Percentiles rank a stretch among this genome's conserved stretches.
Evolutionary conservation across 345 rosid species (phyloP).

Genomic region (Corchorus capsularis): DNA sequence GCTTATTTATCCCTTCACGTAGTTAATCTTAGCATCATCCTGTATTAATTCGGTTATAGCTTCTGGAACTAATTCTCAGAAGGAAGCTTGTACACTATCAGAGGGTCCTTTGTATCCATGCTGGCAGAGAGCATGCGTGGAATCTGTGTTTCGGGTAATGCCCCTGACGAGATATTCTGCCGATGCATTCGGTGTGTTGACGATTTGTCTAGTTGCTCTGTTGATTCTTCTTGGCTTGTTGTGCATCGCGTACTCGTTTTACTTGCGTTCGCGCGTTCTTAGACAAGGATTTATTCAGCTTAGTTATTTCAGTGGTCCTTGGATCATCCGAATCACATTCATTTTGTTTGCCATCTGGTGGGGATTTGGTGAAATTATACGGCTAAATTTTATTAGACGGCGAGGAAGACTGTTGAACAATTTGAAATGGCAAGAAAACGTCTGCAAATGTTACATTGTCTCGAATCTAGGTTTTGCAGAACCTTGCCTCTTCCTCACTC

Average conservation of each 20-base stretch:
- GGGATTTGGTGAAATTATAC: constrained; percentile 82
- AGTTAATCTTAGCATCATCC: constrained; percentile 11
- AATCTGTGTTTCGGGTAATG: constrained; percentile 97
- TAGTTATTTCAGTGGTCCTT: constrained; percentile 82
- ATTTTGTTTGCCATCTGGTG: constrained; percentile 77
- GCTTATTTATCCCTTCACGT: not conserved
- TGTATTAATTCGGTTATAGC: constrained; percentile 23
- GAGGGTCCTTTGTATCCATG: constrained; percentile 83
- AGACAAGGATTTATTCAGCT: constrained; percentile 60
- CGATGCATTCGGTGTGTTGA: constrained; percentile 98
- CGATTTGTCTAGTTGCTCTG: constrained; percentile 81
- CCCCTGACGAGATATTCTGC: constrained; percentile 93
- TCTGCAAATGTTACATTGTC: constrained; percentile 88
- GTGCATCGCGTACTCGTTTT: constrained; percentile 77
- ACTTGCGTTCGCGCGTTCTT: constrained; percentile 77
- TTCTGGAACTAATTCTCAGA: constrained; percentile 24
- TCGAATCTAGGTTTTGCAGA: constrained; percentile 96
- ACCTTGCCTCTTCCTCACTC: constrained; percentile 89
- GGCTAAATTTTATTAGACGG: constrained; percentile 71
- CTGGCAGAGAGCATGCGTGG: constrained; percentile 99
- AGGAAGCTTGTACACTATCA: constrained; percentile 35
- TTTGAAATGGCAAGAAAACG: constrained; percentile 77
- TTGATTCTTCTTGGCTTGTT: constrained; percentile 70
- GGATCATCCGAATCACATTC: constrained; percentile 80
- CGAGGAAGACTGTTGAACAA: constrained; percentile 54